Base-by-base conservation (phyloP, 208 protist genomes). In the Tritrichomonas musculus region DNA sequence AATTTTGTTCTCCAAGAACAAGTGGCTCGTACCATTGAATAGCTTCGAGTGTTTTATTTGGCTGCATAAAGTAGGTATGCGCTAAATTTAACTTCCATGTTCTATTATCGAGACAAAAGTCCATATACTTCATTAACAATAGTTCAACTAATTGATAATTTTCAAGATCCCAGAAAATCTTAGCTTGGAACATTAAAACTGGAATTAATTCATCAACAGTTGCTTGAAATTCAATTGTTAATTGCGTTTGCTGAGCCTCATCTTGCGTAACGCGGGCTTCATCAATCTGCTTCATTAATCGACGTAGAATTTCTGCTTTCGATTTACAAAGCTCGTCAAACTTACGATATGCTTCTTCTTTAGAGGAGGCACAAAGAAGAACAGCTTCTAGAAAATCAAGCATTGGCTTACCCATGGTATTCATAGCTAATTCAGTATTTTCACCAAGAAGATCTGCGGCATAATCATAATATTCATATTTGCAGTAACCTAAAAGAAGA, bases 121-220 rank as follows among this genome's bases (percentile, higher is more conserved):
- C 95, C 20, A 97, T 96, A 17, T 97, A 97, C 94, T 98, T 97
- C 49, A 97, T 96, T 94, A 99, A 98, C 1, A 95, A 64, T 94
- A 97, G 96, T 95, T 98, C 97, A 25, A 98, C 97, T 94, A 97
- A 96, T 33, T 96, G 96, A 94, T 98, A 99, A 95, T 99, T 98
- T 88, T 98, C 97, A 93, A 98, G 97, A 92, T 99, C 97, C 98
- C 98, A 99, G 96, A 98, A 99, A 60, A 99, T 98, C 94, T 98
- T 98, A 30, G 98, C 98, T 92, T 96, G 94, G 9, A 94, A 82
- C 96, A 97, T 97, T 5, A 99, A 96, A 20, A 99, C 97, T 0
- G 98, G 98, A 72, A 99, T 98, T 95, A 98, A 99, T 77, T 96
- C 95, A 94, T 99, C 97, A 20, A 98, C 94, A 8, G 97, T 97